Percentiles rank a stretch among this genome's conserved stretches.
phyloP scores from a whole-genome alignment of 2,329 filamentous ascomycete genomes.

The Pestalotiopsis sp. region DNA sequence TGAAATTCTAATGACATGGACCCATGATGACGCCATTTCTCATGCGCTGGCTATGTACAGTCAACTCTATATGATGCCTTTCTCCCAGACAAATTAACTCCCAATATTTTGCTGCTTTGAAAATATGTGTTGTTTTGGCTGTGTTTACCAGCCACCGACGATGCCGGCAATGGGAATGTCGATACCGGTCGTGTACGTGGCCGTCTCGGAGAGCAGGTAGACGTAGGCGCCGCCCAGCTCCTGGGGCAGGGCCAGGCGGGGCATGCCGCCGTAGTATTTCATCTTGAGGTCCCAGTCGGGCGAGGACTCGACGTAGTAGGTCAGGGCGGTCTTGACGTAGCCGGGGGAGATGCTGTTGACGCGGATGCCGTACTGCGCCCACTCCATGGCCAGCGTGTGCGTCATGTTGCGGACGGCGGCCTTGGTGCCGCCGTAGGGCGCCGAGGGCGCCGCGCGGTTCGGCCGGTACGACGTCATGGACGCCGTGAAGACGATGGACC shows the following conservation, averaged over 20 bases:
- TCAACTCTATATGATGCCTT: not conserved
- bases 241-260: conserved; percentile 52
- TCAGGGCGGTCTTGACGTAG: conserved; percentile 47
- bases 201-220: conserved; percentile 55
- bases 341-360: conserved; percentile 50
- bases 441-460: conserved; percentile 53
- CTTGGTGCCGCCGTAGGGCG: conserved; percentile 49
- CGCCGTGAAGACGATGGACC: conserved; percentile 46
- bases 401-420: conserved; percentile 43
- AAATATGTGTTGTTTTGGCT: not conserved
- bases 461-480: conserved; percentile 51
- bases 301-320: conserved; percentile 52
- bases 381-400: conserved; percentile 48
- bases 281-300: conserved; percentile 60
- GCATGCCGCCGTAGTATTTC: conserved; percentile 62
- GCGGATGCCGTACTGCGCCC: conserved; percentile 47
- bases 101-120: not conserved
- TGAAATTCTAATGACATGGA: not conserved
- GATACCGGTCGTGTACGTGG: conserved; percentile 52
- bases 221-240: conserved; percentile 61
- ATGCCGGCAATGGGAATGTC: conserved; percentile 47
- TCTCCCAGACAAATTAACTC: not conserved
- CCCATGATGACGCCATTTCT: not conserved
- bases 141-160: conserved; percentile 29
- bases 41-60: conserved; percentile 3